These are phyloP conservation scores for Sphagnum contortum DNA, from an alignment of 225 moss, liverwort and hornwort species.

Conservation along the genomic window DNA sequence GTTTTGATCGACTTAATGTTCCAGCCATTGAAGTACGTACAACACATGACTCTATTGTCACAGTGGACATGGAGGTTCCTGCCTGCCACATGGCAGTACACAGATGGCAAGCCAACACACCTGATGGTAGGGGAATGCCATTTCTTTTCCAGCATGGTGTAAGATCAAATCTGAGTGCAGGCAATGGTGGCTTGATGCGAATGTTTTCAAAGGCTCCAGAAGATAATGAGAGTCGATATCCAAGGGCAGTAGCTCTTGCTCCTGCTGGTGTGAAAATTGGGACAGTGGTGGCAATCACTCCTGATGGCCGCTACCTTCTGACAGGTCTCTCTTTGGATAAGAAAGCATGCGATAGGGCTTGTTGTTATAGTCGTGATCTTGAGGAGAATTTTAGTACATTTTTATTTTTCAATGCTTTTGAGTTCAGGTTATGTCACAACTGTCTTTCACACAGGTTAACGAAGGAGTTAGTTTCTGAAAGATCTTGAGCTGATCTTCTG, in stretches of 20 bases:
- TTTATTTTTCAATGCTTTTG: too few species aligned
- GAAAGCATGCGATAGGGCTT: too few species aligned
- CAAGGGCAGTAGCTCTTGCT: constrained; percentile 56
- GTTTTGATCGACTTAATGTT: constrained; percentile 73
- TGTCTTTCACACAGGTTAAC: too few species aligned
- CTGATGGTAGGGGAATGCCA: constrained; percentile 84
- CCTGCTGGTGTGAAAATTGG: constrained; percentile 63
- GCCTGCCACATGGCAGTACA: constrained; percentile 91
- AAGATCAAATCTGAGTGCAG: constrained; percentile 42
- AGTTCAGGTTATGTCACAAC: too few species aligned
- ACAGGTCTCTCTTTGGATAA: constrained; percentile 33
- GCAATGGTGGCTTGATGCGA: constrained; percentile 61
- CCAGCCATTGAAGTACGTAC: constrained; percentile 78
- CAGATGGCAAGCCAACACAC: constrained; percentile 94
- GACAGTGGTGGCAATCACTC: constrained; percentile 66
- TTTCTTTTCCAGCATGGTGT: constrained; percentile 78
- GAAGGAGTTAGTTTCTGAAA: too few species aligned
- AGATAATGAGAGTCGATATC: constrained; percentile 51
- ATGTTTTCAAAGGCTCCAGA: constrained; percentile 56
- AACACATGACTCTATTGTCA: constrained; percentile 63
- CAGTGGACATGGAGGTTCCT: constrained; percentile 84
- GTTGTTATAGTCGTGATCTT: too few species aligned
- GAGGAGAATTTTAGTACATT: too few species aligned
- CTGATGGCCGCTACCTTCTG: constrained; percentile 85
- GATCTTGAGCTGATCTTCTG: too few species aligned